Base-by-base conservation (phyloP, 208 protist genomes). In the Leishmania tarentolae region DNA sequence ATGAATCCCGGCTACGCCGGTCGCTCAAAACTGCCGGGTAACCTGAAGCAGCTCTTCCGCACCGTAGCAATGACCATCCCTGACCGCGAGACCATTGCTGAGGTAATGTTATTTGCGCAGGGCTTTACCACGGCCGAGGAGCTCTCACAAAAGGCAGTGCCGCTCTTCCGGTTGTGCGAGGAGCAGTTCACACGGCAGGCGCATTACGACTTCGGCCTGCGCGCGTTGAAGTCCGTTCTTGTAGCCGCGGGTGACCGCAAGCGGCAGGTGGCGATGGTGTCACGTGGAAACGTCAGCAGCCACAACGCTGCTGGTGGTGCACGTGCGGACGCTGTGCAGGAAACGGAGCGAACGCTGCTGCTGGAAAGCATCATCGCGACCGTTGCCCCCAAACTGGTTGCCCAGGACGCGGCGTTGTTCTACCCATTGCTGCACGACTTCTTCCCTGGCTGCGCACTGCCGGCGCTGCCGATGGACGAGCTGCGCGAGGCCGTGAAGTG, bases 121-220 rank as follows among this genome's bases (percentile, higher is more conserved):
- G 99, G 99, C 66, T 99, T 99, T 90, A 91, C 93, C 50, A 96
- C 91, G 6, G 99, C 99, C 9, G 98, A 99, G 87, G 53, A 71
- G 56, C 92, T 99, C 21, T 95, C 99, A 3, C 88, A 91, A 44
- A 99, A 99, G 85, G 91, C 99, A 46, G 99, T 99, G 52, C 98
- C 99, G 31, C 90, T 99, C 5, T 99, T 99, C 94, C 93, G 98
- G 35, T 90, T 99, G 35, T 99, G 99, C 89, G 83, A 93, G 68
- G 98, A 99, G 76, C 99, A 99, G 86, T 92, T 99, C 24, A 99
- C 97, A n/a, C 76, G 93, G 24, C 99, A 99, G 94, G 83, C 96
- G 63, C 99, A 99, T 92, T 99, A 99, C 91, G 99, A 99, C 91
- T 99, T 99, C 94, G 99, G 99, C 47, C 91, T 99, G 19, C 98